Evolutionary conservation across 208 protist species (phyloP).

Genomic region (Wallacemonas sp.): DNA sequence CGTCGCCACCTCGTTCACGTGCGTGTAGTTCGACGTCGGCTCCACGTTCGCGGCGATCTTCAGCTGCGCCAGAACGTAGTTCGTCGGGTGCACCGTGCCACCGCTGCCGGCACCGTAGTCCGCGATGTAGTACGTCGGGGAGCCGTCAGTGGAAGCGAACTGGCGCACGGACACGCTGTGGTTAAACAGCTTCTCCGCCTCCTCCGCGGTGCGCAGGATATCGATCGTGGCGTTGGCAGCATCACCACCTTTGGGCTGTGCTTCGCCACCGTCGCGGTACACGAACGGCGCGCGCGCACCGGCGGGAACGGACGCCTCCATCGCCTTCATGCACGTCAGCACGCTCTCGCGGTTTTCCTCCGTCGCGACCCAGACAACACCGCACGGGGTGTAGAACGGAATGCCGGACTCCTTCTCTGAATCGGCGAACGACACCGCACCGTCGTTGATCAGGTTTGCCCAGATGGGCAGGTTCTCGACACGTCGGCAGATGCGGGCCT

Average conservation of each 20-base stretch:
- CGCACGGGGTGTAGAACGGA: conserved; percentile 23
- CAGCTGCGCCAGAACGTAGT: conserved; percentile 25
- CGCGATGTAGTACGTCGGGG: conserved; percentile 28
- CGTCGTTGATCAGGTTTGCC: conserved; percentile 24
- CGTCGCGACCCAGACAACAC: conserved; percentile 19
- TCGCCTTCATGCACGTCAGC: conserved; percentile 11
- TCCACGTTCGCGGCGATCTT: conserved; percentile 8
- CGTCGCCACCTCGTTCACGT: conserved; percentile 18
- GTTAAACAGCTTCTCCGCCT: conserved; percentile 20
- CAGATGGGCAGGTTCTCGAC: conserved; percentile 19
- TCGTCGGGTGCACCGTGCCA: conserved; percentile 29
- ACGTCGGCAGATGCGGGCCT: conserved; percentile 26
- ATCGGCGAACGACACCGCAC: conserved; percentile 15
- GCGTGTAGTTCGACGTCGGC: conserved; percentile 15
- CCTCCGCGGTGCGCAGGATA: conserved; percentile 3
- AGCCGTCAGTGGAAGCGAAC: conserved; percentile 13
- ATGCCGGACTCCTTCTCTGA: conserved; percentile 24
- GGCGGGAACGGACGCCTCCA: conserved; percentile 10
- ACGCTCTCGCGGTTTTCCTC: conserved; percentile 5
- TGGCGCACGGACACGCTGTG: conserved; percentile 14
- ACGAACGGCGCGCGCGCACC: conserved; percentile 11
- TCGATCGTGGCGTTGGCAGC: conserved; percentile 17
- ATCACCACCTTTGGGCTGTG: neutral
- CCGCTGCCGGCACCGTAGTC: conserved; percentile 19
- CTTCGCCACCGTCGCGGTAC: neutral